Evolutionary conservation across 2,329 filamentous ascomycete species (phyloP), one percentile per base, ranked within the genome.

Genomic region (Myriosclerotinia duriaeana): DNA sequence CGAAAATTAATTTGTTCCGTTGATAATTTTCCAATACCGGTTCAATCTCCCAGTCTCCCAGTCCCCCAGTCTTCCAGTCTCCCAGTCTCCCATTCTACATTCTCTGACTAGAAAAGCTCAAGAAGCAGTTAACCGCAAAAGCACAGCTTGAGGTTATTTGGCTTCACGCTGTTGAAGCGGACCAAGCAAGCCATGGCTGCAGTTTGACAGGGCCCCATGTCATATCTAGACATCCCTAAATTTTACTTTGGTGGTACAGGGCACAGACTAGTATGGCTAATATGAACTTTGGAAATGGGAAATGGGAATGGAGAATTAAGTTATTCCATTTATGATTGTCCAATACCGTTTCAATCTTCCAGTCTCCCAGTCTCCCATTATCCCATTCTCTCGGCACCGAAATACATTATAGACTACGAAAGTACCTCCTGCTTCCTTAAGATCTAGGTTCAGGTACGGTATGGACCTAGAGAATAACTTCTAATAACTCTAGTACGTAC

Each of bases 161-260:
- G 48, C 20, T 62, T 62, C 34, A 62, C 48, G 34, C 59, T 36
- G 59, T 34, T 46, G 9, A 22, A 46, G 22, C 46, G 42, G 42
- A 60, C 17, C 26, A 26, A 26, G 26, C 59, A 44, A 15, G 48
- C 59, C 50, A 42, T 40, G 52, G 34, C 63, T 59, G 44, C 53
- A 42, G 53, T 30, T 65, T 42, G 63, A 65, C 63, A 65, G 44
- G 63, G 44, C 42, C 54, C 53, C 63, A 58, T 56, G 42, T 56
- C 53, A 15, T 40, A 38, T 58, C 36, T 58, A 40, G 63, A 65
- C 44, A 48, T 58, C 42, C 53, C 62, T 58, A 65, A 65, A 65
- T 65, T 38, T 58, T 46, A 65, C 26, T 15, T 50, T 34, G 22
- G 34, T 48, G 50, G 3, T 26, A 44, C 61, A 22, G 62, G 62